A percentile compares a stretch with the other conserved stretches of the same genome.
These are phyloP conservation scores for Podaxis sp. DNA, from an alignment of 768 basidiomycete species.

Conservation along the genomic window DNA sequence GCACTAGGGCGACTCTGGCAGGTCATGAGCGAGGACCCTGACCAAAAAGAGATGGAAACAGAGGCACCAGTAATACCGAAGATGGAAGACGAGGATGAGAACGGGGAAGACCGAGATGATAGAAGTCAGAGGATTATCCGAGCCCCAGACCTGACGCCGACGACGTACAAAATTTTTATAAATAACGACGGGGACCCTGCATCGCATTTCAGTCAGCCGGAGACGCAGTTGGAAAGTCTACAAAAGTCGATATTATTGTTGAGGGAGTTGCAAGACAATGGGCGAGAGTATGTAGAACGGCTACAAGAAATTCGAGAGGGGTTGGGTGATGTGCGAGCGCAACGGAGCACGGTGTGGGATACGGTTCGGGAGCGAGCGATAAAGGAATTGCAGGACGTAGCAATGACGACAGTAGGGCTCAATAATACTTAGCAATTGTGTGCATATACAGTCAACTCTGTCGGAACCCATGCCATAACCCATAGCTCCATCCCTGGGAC, in stretches of 20 bases:
- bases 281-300: conserved; percentile 82
- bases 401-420: conserved; percentile 34
- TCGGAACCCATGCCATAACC: no score
- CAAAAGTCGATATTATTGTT: conserved; percentile 75
- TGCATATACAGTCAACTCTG: background rate
- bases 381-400: conserved; percentile 71
- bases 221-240: conserved; percentile 66
- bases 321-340: conserved; percentile 70
- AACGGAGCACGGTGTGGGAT: conserved; percentile 76
- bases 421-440: conserved; percentile 17
- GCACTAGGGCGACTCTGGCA: conserved; percentile 83
- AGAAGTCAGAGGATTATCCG: conserved; percentile 45
- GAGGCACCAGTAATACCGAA: conserved; percentile 57
- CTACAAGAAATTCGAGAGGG: conserved; percentile 82
- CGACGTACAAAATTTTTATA: conserved; percentile 69
- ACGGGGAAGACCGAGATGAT: conserved; percentile 41
- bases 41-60: conserved; percentile 31
- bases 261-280: conserved; percentile 83
- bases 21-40: conserved; percentile 72
- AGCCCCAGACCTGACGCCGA: conserved; percentile 66
- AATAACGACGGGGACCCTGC: conserved; percentile 42
- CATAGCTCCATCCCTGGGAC: no score
- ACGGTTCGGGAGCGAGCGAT: conserved; percentile 73
- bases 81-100: conserved; percentile 67
- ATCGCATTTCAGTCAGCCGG: conserved; percentile 63